These are phyloP conservation scores for Colletotrichum eleusines DNA, from an alignment of 2,329 filamentous ascomycete genomes.

Conservation along the genomic window DNA sequence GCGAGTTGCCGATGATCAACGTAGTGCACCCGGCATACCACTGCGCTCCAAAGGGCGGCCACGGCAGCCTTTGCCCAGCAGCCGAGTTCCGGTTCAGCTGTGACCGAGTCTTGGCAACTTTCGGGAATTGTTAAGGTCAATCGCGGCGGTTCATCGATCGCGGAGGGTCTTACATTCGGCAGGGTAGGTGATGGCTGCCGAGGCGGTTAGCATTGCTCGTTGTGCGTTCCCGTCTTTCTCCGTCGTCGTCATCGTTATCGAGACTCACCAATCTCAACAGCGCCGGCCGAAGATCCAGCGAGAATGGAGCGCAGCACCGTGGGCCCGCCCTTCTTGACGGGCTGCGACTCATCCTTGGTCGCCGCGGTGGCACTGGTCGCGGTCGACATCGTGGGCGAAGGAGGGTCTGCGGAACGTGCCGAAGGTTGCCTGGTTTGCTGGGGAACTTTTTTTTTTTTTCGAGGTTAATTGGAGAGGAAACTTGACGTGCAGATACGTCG, in stretches of 20 bases:
- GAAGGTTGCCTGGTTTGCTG: slow-evolving; percentile 6
- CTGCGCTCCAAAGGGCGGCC: slow-evolving; percentile 91
- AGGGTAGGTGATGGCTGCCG: slow-evolving; percentile 85
- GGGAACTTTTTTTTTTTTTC: slow-evolving; percentile 16
- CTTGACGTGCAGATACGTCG: slow-evolving; percentile 28
- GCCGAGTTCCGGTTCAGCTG: slow-evolving; percentile 90
- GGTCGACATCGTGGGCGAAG: slow-evolving; percentile 32
- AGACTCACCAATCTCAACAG: slow-evolving; percentile 85
- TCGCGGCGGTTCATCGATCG: slow-evolving; percentile 81
- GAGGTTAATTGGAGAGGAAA: background rate
- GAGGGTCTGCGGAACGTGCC: slow-evolving; percentile 24
- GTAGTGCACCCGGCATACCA: slow-evolving; percentile 99
- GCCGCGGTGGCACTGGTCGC: slow-evolving; percentile 43
- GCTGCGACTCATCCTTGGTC: slow-evolving; percentile 44
- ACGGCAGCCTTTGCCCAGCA: slow-evolving; percentile 88
- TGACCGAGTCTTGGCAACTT: slow-evolving; percentile 55
- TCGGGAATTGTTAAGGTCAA: slow-evolving; percentile 75
- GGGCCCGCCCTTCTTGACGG: slow-evolving; percentile 65
- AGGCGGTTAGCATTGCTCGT: slow-evolving; percentile 43
- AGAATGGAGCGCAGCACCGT: slow-evolving; percentile 90
- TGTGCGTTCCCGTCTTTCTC: background rate
- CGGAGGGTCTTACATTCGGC: slow-evolving; percentile 77
- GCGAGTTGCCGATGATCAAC: slow-evolving; percentile 93
- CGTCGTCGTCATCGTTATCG: background rate
- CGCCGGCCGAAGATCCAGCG: slow-evolving; percentile 92